Evolutionary conservation across 2,329 filamentous ascomycete species (phyloP), one percentile per base, ranked within the genome.

Genomic region (Phialemonium atrogriseum): DNA sequence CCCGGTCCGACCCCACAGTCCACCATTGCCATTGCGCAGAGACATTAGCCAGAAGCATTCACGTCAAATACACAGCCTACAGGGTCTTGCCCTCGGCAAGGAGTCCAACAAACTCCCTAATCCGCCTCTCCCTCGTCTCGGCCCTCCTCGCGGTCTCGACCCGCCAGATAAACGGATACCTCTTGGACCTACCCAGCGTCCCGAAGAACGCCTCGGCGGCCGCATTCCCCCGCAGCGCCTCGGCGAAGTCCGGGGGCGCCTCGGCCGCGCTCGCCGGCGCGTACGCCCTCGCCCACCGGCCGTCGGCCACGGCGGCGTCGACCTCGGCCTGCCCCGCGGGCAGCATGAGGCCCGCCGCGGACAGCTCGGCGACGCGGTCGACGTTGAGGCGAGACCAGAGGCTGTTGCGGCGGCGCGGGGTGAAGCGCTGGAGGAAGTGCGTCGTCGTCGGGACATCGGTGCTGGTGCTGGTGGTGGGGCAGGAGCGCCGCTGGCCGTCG

Each of bases 381-480:
- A 77, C 70, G 42, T 80, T 80, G 24, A 72, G 68, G 37, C 66
- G 60, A 3, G 73, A 78, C 74, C 74, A 79, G 6, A 70, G 46
- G 43, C 70, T 75, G 20, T 61, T 63, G 18, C 58, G 48, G 4
- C 66, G 62, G 5, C 74, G 70, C 2, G 73, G 73, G 2, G 73
- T 75, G 55, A 74, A 78, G 7, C 71, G 63, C 42, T 73, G 69
- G 2, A 69, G 46, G 47, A 70, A 77, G 41, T 60, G 64, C 4
- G n/a, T 51, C 43, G 0, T 58, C 58, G 39, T 75, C 64, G 27
- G 58, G 48, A 4, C 54, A 55, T 27, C 60, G 58, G n/a, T n/a
- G n/a, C n/a, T n/a, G n/a, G n/a, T n/a, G n/a, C n/a, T n/a, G n/a
- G n/a, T n/a, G n/a, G n/a, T n/a, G n/a, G n/a, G n/a, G n/a, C n/a